Evolutionary conservation across 345 rosid genomes (phyloP), one percentile per base, ranked within the genome.

Genomic region (Syzygium grande): DNA sequence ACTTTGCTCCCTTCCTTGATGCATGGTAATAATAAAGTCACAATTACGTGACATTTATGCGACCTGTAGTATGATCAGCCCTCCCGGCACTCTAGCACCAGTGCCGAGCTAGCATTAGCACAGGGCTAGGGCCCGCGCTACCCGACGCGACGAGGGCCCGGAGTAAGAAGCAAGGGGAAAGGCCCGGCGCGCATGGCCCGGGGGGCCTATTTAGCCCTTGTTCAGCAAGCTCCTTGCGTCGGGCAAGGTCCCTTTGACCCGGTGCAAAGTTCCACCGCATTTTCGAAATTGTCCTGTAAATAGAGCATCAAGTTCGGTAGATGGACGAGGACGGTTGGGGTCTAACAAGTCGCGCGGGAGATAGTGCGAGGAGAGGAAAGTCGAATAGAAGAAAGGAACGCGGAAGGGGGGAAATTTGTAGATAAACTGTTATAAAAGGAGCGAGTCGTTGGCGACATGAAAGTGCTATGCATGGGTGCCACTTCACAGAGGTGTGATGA

Each of bases 31-130:
- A 29, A 59, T 43, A 55, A 41, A 68, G 25, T 17, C 23, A 0
- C 23, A 17, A 5, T 30, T 10, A 34, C 3, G 1, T 34, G 79
- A 34, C 7, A 68, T 41, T 68, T 34, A 30, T 68, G 11, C 10
- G 23, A 68, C 13, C 11, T 17, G 34, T 34, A 5, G 13, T 34
- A 34, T 34, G 79, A 34, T 68, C 25, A 68, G 0, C 13, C 25
- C 46, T 68, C 25, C 0, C 1, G 0, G 0, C 22, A 0, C 78
- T 65, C 1, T 1, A 29, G 11, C 5, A 1, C 79, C 0, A 73
- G 8, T 13, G 21, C 6, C 7, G 0, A 2, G 80, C 25, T 34
- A 5, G 80, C 6, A 3, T 9, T 6, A 6, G 49, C 80, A 73
- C 0, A 0, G 16, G 68, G 16, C 7, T 25, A 25, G 0, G 15